A percentile compares a stretch with the other conserved stretches of the same genome.
Evolutionary conservation across 1,139 yeast genomes (phyloP).

Genomic region (Meyerozyma guilliermondii): DNA sequence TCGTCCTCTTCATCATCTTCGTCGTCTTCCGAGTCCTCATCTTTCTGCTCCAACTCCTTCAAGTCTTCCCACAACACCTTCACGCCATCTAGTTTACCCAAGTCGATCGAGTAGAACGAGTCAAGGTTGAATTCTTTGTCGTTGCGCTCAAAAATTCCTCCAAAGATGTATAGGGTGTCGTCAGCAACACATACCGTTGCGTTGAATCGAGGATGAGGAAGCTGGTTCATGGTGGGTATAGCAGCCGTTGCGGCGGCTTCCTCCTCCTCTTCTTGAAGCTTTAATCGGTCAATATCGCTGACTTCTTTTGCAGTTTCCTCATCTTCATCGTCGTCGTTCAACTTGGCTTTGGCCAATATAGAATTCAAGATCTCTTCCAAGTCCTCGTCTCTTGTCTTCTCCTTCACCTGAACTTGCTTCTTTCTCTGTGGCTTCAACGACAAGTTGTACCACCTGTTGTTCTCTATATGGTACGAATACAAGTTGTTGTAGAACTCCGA

Average conservation of each 20-base stretch:
- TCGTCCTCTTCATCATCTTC: slow-evolving; percentile 63
- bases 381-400: slow-evolving; percentile 68
- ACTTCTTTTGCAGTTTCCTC: slow-evolving; percentile 32
- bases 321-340: slow-evolving; percentile 55
- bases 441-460: slow-evolving; percentile 84
- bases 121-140: slow-evolving; percentile 82
- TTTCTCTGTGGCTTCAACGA: slow-evolving; percentile 60
- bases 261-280: slow-evolving; percentile 26
- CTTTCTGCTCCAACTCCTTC: slow-evolving; percentile 53
- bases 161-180: slow-evolving; percentile 79
- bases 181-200: slow-evolving; percentile 82
- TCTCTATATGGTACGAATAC: slow-evolving; percentile 77
- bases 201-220: slow-evolving; percentile 90
- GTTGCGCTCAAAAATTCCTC: slow-evolving; percentile 87
- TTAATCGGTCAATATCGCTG: slow-evolving; percentile 35
- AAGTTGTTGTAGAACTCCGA: slow-evolving; percentile 80
- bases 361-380: slow-evolving; percentile 75
- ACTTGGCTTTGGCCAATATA: slow-evolving; percentile 65
- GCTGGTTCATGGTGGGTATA: slow-evolving; percentile 46
- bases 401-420: slow-evolving; percentile 43
- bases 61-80: slow-evolving; percentile 88
- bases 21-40: slow-evolving; percentile 60
- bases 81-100: slow-evolving; percentile 84
- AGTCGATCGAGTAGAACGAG: slow-evolving; percentile 79
- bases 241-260: slow-evolving; percentile 13